Percentiles rank a stretch among this genome's conserved stretches.
These are phyloP conservation scores for Schizopora paradoxa DNA, from an alignment of 1,284 basidiomycete species.

Conservation along the genomic window DNA sequence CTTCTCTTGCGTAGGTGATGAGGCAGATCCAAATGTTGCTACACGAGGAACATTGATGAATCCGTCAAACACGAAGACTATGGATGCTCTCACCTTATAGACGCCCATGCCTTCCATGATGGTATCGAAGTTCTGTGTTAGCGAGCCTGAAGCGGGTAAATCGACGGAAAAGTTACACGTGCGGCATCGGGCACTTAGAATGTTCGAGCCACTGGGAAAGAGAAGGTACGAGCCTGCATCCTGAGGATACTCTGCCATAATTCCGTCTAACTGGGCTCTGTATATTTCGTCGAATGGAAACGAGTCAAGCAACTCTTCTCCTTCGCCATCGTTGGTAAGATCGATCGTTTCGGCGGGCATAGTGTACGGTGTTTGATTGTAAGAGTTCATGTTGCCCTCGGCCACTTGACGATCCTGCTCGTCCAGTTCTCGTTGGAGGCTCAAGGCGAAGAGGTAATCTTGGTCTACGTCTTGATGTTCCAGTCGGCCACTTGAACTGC, in stretches of 20 bases:
- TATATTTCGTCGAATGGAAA: conserved; percentile 4
- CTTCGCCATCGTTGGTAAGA: background rate
- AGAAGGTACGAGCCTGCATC: background rate
- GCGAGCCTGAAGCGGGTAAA: conserved; percentile 3
- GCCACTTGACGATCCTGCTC: background rate
- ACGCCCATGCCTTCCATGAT: background rate
- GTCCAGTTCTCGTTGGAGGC: conserved; percentile 10
- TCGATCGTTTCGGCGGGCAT: too few species aligned
- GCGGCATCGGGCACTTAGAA: conserved; percentile 2
- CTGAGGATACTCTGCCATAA: background rate
- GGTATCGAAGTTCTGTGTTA: background rate
- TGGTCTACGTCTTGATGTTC: too few species aligned
- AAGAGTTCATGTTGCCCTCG: background rate
- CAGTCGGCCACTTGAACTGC: too few species aligned
- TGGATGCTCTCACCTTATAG: conserved; percentile 3
- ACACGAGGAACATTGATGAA: background rate
- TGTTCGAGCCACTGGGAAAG: background rate
- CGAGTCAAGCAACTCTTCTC: background rate
- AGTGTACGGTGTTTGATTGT: too few species aligned
- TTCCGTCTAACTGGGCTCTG: background rate
- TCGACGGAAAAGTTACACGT: conserved; percentile 4
- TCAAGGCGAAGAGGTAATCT: conserved; percentile 9
- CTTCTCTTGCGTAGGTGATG: conserved; percentile 6
- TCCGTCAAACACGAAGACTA: background rate
- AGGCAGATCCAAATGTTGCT: conserved; percentile 8